phyloP scores from a whole-genome alignment of 805 yeast species.

The Kuraishia molischiana region DNA sequence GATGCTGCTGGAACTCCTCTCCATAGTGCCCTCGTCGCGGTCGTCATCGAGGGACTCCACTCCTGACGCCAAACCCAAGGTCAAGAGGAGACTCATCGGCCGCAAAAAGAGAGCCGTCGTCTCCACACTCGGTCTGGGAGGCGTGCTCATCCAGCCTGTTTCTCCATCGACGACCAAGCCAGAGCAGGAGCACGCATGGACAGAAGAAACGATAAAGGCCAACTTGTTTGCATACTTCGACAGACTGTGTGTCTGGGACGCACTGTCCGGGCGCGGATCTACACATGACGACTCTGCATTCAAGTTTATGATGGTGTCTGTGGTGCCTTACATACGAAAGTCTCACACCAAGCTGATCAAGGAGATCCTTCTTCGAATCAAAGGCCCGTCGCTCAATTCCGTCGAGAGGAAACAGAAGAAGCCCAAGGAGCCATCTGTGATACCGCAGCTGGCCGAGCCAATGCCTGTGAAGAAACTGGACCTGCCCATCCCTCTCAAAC shows the following conservation, averaged over 20 bases:
- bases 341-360: conserved; percentile 14
- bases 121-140: conserved; percentile 23
- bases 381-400: conserved; percentile 13
- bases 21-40: conserved; percentile 3
- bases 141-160: conserved; percentile 11
- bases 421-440: not conserved
- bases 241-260: conserved; percentile 22
- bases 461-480: not conserved
- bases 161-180: not conserved
- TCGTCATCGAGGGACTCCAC: conserved; percentile 1
- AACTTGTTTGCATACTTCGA: conserved; percentile 13
- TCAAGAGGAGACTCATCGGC: conserved; percentile 13
- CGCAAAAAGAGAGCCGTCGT: conserved; percentile 18
- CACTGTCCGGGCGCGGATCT: conserved; percentile 15
- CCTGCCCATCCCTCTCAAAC: conserved; percentile 10
- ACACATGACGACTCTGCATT: conserved; percentile 17
- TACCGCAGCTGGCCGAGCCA: not conserved
- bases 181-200: not conserved
- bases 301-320: conserved; percentile 14
- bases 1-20: conserved; percentile 15
- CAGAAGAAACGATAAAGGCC: not conserved
- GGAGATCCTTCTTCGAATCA: conserved; percentile 15
- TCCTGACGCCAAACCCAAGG: conserved; percentile 1
- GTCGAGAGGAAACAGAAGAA: conserved; percentile 4
- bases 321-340: conserved; percentile 20